Base-by-base conservation (phyloP, 495 filamentous ascomycete species). In the Trichoderma parareesei region DNA sequence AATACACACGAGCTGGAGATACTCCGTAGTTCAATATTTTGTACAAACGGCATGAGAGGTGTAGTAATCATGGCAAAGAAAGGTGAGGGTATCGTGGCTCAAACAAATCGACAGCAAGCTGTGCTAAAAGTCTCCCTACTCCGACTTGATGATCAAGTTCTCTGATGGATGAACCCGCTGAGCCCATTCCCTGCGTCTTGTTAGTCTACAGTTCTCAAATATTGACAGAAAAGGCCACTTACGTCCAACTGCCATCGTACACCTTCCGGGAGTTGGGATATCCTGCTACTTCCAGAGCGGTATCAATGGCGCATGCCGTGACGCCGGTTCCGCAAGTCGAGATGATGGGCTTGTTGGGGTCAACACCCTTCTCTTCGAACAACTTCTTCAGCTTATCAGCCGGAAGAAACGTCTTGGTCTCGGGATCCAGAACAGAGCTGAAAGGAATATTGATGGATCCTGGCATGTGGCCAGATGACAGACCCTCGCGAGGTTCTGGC, bases 171-270 rank as follows among this genome's bases (percentile, higher is more conserved):
- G 71, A 35, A 78, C 77, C 60, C 88, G 79, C 67, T 89, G 87
- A 9, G 87, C 88, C 88, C 88, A 91, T 77, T 90, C 88, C 38
- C 86, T 89, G 67, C n/a, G 38, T 27, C 35, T 42, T 48, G 44
- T 69, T 69, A 70, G 70, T 40, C 41, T 18, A 66, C 41, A 37
- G 63, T 63, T 57, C 53, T 13, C 18, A 7, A 7, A 5, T 43
- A 13, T 35, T 40, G 49, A 37, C 40, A 63, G 60, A 65, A 42
- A 18, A 5, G 18, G 40, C 16, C 20, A 91, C 91, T 89, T 74
- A 95, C 89, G 93, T 97, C 94, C 94, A 98, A 70, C 92, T 96
- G 16, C 94, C 94, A 81, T 98, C 94, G 72, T 98, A 98, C 37
- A 97, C 79, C 70, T 84, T 87, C 66, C 89, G 85, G 49, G 85